Conservation (phyloP, 2,329 filamentous ascomycete species). For the Fusarium nanum region DNA sequence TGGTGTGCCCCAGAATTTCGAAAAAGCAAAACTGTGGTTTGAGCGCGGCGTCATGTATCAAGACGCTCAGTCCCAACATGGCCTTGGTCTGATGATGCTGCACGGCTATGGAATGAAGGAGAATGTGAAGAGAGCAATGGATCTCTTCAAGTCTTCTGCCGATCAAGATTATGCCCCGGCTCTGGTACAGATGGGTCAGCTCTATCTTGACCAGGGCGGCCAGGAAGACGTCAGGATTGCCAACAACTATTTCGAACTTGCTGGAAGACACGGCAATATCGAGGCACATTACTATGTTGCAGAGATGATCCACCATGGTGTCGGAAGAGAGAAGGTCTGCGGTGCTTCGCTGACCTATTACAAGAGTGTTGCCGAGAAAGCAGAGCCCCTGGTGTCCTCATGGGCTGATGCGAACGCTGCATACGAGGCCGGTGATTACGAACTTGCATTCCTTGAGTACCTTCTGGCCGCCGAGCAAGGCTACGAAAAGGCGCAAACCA, state of each 20-base stretch:
- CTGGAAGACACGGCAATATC: conserved; percentile 83
- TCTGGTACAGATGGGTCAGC: conserved; percentile 82
- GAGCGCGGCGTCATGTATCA: conserved; percentile 79
- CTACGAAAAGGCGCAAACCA: conserved; percentile 89
- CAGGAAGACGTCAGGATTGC: conserved; percentile 78
- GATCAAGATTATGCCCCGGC: conserved; percentile 84
- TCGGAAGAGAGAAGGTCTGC: conserved; percentile 84
- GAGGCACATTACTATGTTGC: conserved; percentile 94
- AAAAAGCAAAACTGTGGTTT: conserved; percentile 84
- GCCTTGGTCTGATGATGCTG: conserved; percentile 84
- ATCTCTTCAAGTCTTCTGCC: conserved; percentile 81
- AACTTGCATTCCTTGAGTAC: conserved; percentile 82
- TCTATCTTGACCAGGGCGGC: conserved; percentile 86
- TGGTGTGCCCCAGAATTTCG: conserved; percentile 81
- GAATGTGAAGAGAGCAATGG: conserved; percentile 77
- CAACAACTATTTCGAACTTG: conserved; percentile 87
- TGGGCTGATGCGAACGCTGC: conserved; percentile 87
- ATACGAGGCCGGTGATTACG: conserved; percentile 81
- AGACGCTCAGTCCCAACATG: conserved; percentile 86
- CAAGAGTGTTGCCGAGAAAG: conserved; percentile 79
- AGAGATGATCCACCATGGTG: conserved; percentile 83
- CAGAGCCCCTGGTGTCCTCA: conserved; percentile 78
- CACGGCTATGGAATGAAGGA: conserved; percentile 78
- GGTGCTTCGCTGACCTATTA: conserved; percentile 83
- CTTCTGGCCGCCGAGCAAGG: conserved; percentile 93